phyloP scores from a whole-genome alignment of 2,329 filamentous ascomycete species.

The Sclerotinia trifoliorum region DNA sequence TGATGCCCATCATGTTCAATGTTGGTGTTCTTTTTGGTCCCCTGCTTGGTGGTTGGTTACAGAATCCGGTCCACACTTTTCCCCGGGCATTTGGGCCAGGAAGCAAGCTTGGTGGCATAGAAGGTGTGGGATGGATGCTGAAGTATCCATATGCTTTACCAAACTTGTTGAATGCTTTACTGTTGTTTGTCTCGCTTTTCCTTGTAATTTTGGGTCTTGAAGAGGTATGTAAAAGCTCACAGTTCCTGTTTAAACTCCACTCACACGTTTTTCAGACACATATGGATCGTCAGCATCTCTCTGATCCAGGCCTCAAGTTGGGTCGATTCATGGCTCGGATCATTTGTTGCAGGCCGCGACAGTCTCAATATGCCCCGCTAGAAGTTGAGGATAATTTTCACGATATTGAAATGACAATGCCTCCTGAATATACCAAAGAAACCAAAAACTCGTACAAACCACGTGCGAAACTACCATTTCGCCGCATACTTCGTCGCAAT shows the following conservation, averaged over 20 bases:
- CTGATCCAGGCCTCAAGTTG: neutral
- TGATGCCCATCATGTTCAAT: conserved; percentile 13
- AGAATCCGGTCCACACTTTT: neutral
- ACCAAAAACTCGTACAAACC: neutral
- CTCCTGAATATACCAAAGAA: neutral
- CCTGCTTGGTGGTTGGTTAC: neutral
- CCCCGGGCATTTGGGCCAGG: neutral
- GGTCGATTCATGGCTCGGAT: neutral
- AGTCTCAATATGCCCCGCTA: neutral
- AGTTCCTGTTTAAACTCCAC: neutral
- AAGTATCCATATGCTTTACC: conserved; percentile 3
- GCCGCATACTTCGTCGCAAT: neutral
- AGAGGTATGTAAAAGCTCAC: neutral
- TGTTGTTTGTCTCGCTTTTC: neutral
- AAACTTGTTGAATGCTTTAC: conserved; percentile 1
- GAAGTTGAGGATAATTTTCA: neutral
- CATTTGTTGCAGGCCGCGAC: neutral
- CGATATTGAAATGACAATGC: conserved; percentile 3
- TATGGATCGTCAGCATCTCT: neutral
- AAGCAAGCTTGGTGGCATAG: neutral
- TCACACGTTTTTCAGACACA: neutral
- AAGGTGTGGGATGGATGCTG: neutral
- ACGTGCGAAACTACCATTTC: neutral
- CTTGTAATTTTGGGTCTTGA: neutral
- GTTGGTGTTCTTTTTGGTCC: conserved; percentile 1